Evolutionary conservation across 306 rosid species (phyloP), one percentile per base, ranked within the genome.

Genomic region (Hylodesmum podocarpum): DNA sequence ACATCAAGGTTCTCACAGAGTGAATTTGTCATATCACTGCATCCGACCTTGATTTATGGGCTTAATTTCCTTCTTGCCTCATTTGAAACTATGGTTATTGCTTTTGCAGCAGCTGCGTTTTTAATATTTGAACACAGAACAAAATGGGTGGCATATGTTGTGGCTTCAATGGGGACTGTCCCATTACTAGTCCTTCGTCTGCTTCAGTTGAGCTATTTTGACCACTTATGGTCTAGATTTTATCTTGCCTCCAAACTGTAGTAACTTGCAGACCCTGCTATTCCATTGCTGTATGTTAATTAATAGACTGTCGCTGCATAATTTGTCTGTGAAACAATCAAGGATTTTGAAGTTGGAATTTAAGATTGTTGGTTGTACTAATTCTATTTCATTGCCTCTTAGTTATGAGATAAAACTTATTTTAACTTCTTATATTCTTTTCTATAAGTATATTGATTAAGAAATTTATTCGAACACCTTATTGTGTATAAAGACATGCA

Each of bases 101-200:
- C 70, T 28, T 78, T 78, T 29, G 24, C 7, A 3, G 71, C 53
- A 21, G 70, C 70, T 6, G 28, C 59, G 4, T 57, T 78, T 70
- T 10, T 78, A 8, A 57, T 78, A 41, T 78, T 78, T 57, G 29
- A 68, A 16, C 7, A 28, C 18, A 28, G 0, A 18, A 13, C 31
- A 16, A 47, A 7, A 6, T 55, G 69, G 80, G 58, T 55, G 66
- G 58, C 61, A 5, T 77, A 77, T 67, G 49, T 29, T 0, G 22
- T 77, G 39, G 49, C 43, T 29, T 3, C 49, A 7, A 22, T 77
- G 19, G 49, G 66, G 3, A 0, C 9, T n/a, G 13, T 71, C 3
- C 49, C 76, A 13, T 14, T 71, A 36, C 4, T 49, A 0, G 0
- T 16, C 3, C 12, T 29, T 57, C 14, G 40, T 73, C 43, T 14